Conservation (phyloP, 208 protist species). For the Angomonas desouzai region DNA sequence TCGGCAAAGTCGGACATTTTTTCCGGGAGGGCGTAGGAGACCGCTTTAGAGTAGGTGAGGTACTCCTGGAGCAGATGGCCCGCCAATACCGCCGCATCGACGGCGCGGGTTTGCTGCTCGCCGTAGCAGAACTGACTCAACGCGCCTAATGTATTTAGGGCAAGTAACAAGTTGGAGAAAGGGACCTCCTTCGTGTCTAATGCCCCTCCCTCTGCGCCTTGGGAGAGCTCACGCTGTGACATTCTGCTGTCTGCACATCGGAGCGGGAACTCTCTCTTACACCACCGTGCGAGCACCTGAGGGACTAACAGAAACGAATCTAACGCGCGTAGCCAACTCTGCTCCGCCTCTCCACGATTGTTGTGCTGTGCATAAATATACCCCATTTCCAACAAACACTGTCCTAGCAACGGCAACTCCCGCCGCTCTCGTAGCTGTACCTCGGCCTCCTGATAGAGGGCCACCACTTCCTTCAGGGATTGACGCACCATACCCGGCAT, state of each 20-base stretch:
- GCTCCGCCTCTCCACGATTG: constrained; percentile 41
- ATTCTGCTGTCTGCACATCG: constrained; percentile 8
- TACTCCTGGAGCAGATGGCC: constrained; percentile 39
- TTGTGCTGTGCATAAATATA: constrained; percentile 38
- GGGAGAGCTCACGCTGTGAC: neutral
- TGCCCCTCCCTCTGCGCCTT: constrained; percentile 10
- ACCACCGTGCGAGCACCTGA: constrained; percentile 50
- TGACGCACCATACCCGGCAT: neutral
- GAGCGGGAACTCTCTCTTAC: constrained; percentile 15
- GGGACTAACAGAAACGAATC: constrained; percentile 65
- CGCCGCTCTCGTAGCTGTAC: constrained; percentile 41
- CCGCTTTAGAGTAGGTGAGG: neutral
- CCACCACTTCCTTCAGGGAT: constrained; percentile 33
- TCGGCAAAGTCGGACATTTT: constrained; percentile 37
- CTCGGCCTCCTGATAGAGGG: constrained; percentile 40
- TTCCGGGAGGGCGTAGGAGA: constrained; percentile 24
- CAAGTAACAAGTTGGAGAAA: constrained; percentile 37
- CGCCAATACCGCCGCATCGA: constrained; percentile 49
- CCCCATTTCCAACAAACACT: constrained; percentile 71
- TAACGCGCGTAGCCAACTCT: constrained; percentile 59
- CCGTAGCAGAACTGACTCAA: constrained; percentile 65
- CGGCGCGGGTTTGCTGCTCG: constrained; percentile 40
- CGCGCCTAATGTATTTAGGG: constrained; percentile 40
- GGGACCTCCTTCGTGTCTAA: constrained; percentile 10
- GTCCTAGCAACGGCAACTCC: constrained; percentile 52